These are phyloP conservation scores for Fistulinella prunicolor DNA, from an alignment of 768 basidiomycete species.

Conservation along the genomic window DNA sequence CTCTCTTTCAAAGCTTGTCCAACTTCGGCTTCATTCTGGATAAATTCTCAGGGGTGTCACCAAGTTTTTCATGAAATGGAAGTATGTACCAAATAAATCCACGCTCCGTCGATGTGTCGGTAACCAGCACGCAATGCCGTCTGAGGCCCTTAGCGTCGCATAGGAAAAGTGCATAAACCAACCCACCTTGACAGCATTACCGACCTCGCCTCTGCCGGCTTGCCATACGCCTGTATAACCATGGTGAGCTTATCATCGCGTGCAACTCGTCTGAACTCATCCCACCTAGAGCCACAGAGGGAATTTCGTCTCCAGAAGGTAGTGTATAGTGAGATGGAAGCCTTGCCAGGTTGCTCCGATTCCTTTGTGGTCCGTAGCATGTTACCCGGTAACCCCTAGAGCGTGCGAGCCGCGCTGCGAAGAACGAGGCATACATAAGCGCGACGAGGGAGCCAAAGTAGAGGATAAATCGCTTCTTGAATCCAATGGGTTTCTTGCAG, in stretches of 20 bases:
- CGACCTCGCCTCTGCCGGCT: constrained; percentile 55
- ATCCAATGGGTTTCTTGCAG: background rate
- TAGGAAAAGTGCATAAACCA: too few species aligned
- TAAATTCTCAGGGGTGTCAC: constrained; percentile 4
- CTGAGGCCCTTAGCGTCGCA: constrained; percentile 25
- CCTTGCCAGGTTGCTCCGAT: constrained; percentile 18
- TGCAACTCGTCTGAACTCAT: background rate
- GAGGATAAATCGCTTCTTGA: constrained; percentile 25
- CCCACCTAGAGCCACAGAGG: constrained; percentile 62
- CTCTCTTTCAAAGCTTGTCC: constrained; percentile 60
- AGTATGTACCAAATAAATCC: constrained; percentile 56
- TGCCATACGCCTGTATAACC: constrained; percentile 57
- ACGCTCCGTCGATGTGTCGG: constrained; percentile 71
- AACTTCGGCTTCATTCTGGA: constrained; percentile 69
- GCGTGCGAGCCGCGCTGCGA: constrained; percentile 18
- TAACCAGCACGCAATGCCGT: constrained; percentile 62
- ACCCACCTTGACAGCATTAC: constrained; percentile 58
- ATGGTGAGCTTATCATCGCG: constrained; percentile 3
- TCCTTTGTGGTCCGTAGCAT: constrained; percentile 21
- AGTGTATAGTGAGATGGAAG: constrained; percentile 52
- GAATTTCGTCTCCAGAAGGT: constrained; percentile 67
- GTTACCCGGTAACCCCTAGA: constrained; percentile 19
- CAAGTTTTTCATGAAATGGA: background rate
- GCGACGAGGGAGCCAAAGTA: constrained; percentile 15
- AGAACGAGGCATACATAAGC: constrained; percentile 23